Evolutionary conservation across 495 filamentous ascomycete species (phyloP).

Genomic region (Neurospora sublineolata): DNA sequence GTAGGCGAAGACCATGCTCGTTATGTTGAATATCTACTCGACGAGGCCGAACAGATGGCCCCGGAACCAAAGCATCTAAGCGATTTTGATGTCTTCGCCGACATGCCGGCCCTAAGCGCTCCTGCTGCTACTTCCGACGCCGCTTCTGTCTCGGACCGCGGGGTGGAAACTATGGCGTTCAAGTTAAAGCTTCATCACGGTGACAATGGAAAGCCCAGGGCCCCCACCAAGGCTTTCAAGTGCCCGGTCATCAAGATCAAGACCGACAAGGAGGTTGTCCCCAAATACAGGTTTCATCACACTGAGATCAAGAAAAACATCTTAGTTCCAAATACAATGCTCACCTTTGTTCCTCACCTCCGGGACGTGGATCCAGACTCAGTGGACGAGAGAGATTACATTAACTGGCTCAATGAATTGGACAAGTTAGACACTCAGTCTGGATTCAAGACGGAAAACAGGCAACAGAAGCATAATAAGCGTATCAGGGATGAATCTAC

Average conservation of each 20-base stretch:
- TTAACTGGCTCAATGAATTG: constrained; percentile 35
- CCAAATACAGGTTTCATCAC: constrained; percentile 35
- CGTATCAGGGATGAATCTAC: constrained; percentile 33
- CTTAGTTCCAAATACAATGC: constrained; percentile 36
- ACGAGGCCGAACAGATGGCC: constrained; percentile 28
- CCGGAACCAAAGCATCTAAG: constrained; percentile 24
- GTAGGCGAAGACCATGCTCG: constrained; percentile 27
- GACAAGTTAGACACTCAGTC: constrained; percentile 38
- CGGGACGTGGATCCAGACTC: constrained; percentile 34
- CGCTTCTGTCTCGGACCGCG: constrained; percentile 2
- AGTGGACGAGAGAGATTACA: constrained; percentile 30
- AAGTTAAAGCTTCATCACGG: constrained; percentile 31
- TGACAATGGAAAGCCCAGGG: constrained; percentile 26
- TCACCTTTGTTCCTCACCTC: constrained; percentile 37
- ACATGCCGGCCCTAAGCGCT: constrained; percentile 18
- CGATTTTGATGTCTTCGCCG: constrained; percentile 28
- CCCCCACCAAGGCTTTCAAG: constrained; percentile 19
- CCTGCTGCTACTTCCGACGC: background rate
- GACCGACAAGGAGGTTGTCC: constrained; percentile 28
- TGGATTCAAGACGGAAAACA: constrained; percentile 33
- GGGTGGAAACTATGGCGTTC: constrained; percentile 19
- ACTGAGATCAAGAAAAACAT: constrained; percentile 41
- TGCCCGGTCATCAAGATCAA: constrained; percentile 29
- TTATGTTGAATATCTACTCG: constrained; percentile 27
- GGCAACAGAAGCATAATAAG: constrained; percentile 26